Base-by-base conservation (phyloP, 192 early-diverging fungal genomes). In the Diversispora eburnea region DNA sequence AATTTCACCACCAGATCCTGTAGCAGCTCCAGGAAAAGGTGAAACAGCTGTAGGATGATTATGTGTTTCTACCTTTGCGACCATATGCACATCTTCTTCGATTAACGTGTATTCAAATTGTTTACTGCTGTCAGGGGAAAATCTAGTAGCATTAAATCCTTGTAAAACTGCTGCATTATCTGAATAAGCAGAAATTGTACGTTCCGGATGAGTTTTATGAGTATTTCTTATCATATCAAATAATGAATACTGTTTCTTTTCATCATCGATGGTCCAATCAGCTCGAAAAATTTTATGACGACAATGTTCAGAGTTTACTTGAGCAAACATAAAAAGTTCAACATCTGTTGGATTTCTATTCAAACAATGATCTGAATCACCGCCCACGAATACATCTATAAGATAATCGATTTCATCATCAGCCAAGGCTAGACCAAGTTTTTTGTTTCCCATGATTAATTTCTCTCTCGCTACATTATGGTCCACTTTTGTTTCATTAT, bases 271-370 rank as follows among this genome's bases (percentile, higher is more conserved):
- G 9, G 91, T 95, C 98, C 98, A 99, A 54, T 90, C 83, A n/a
- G 97, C 98, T 70, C 92, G 83, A 87, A 99, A 99, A 77, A 99
- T 98, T 87, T 99, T 99, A 91, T 99, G 98, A 15, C 98, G 88
- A 83, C 98, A 99, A 84, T 99, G 98, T 85, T 99, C 98, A 56
- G 95, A 98, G 84, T 99, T 99, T 76, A 99, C 98, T 80, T 99
- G 98, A 49, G 97, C 97, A 91, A 99, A 99, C 98, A 99, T 99
- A 87, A 99, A 95, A 49, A 99, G 86, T 84, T 99, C 97, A 0
- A 94, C 94, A 79, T 99, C 97, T 3, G 98, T 99, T n/a, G 97
- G 97, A 76, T 95, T 92, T 55, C 95, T 88, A 47, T 73, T 80
- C 8, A 92, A 84, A 45, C 84, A 86, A 67, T 60, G 52, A 20